These are phyloP conservation scores for Paracorniculantispora psalliotae DNA, from an alignment of 2,329 filamentous ascomycete genomes.

Conservation along the genomic window DNA sequence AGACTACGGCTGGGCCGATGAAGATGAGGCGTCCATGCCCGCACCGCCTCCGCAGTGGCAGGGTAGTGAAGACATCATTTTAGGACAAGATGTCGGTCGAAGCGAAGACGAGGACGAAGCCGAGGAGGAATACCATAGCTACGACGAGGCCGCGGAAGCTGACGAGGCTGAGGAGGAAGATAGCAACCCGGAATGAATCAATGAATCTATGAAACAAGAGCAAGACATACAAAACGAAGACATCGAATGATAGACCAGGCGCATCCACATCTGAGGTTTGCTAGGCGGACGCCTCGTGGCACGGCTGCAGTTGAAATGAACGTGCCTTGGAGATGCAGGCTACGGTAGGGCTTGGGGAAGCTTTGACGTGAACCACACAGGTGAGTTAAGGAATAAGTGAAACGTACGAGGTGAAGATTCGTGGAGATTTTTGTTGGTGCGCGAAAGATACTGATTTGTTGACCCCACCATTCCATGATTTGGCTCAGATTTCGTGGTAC, in stretches of 20 bases:
- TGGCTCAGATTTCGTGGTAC: background rate
- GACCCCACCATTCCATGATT: background rate
- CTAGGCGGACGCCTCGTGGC: too few relatives aligned
- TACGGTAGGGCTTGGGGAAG: background rate
- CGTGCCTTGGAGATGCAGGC: too few relatives aligned
- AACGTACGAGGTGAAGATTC: background rate
- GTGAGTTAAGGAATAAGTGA: background rate
- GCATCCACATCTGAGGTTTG: too few relatives aligned
- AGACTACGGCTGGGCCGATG: conserved; percentile 68
- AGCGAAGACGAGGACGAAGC: conserved; percentile 33
- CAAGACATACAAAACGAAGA: background rate
- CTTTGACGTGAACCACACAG: background rate
- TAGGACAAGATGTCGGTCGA: conserved; percentile 42
- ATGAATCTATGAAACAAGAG: background rate
- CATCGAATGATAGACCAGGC: background rate
- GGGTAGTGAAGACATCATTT: conserved; percentile 59
- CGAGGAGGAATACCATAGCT: conserved; percentile 19
- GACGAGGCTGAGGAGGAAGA: conserved; percentile 13
- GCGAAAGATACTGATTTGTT: background rate
- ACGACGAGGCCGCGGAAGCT: conserved; percentile 18
- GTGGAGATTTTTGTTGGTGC: background rate
- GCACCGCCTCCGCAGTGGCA: conserved; percentile 62
- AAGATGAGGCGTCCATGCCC: conserved; percentile 57
- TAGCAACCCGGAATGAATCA: conserved; percentile 13
- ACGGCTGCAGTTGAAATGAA: too few relatives aligned